Conservation (phyloP, 139 green algal genomes). For the Chlorella sp. region DNA sequence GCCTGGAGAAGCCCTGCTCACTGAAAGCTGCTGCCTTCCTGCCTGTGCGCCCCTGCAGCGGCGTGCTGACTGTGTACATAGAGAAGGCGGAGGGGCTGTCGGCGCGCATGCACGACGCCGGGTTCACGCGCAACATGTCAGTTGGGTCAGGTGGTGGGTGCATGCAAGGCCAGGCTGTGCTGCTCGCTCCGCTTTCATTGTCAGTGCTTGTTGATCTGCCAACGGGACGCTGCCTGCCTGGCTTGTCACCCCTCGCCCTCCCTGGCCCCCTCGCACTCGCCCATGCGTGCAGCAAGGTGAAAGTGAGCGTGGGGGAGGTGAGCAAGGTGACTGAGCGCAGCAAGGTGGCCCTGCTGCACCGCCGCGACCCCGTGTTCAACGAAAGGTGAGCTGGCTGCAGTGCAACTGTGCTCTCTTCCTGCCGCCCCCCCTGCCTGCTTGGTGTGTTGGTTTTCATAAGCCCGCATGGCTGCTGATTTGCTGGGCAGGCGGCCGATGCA, state of each 20-base stretch:
- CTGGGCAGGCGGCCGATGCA: too few relatives aligned
- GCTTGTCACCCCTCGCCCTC: background rate
- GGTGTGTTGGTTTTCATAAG: too few relatives aligned
- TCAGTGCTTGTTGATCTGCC: too few relatives aligned
- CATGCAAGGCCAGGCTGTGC: background rate
- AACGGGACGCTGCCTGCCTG: too few relatives aligned
- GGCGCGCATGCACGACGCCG: background rate
- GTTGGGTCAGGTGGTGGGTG: background rate
- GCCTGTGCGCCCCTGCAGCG: background rate
- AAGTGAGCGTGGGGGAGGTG: background rate
- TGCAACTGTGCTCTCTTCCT: too few relatives aligned
- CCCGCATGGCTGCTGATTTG: too few relatives aligned
- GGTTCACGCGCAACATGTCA: background rate
- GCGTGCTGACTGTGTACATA: background rate
- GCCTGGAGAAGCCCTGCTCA: too few relatives aligned
- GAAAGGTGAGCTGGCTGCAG: background rate
- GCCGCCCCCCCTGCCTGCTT: too few relatives aligned
- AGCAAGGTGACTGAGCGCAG: background rate
- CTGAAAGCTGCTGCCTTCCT: too few relatives aligned
- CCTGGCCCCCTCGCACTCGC: background rate
- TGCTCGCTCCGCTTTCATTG: too few relatives aligned
- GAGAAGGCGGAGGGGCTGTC: constrained; percentile 4
- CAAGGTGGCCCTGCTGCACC: background rate
- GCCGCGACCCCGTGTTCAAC: background rate
- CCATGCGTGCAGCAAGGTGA: constrained; percentile 7